Evolutionary conservation across 2,329 filamentous ascomycete genomes (phyloP).

Genomic region (Paradendryphiella salina): DNA sequence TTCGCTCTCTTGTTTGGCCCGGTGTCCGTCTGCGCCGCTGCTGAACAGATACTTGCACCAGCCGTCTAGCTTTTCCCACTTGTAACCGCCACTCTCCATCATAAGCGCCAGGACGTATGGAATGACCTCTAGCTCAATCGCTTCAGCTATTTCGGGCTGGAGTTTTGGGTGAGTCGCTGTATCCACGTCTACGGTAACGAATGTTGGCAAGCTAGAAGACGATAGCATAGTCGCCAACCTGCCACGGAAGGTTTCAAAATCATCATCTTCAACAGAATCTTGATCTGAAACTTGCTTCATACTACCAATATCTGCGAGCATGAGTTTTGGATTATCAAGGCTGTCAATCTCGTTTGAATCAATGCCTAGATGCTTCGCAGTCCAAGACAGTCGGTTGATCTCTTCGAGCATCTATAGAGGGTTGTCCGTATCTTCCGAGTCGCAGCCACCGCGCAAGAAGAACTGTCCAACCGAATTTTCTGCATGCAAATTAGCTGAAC

Average conservation of each 20-base stretch:
- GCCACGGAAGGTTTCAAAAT: slow-evolving; percentile 4
- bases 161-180: not conserved
- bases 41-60: slow-evolving; percentile 24
- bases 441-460: not conserved
- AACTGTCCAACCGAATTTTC: not conserved
- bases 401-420: slow-evolving; percentile 10
- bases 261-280: not conserved
- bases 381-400: not conserved
- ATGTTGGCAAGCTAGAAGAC: not conserved
- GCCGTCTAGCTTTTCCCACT: slow-evolving; percentile 15
- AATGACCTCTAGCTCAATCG: not conserved
- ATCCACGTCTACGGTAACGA: not conserved
- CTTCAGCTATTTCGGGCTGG: not conserved
- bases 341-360: not conserved
- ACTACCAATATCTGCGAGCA: not conserved
- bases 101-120: slow-evolving; percentile 15
- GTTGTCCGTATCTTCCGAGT: not conserved
- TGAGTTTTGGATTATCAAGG: not conserved
- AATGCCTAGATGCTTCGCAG: not conserved
- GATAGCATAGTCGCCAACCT: not conserved
- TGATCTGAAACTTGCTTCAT: not conserved
- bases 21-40: slow-evolving; percentile 7
- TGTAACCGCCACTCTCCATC: slow-evolving; percentile 14
- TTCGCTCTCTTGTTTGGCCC: slow-evolving; percentile 13
- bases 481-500: no score